A percentile compares a stretch with the other conserved stretches of the same genome.
Evolutionary conservation across 2,329 filamentous ascomycete genomes (phyloP).

Genomic region (Alternaria hordeiaustralica): DNA sequence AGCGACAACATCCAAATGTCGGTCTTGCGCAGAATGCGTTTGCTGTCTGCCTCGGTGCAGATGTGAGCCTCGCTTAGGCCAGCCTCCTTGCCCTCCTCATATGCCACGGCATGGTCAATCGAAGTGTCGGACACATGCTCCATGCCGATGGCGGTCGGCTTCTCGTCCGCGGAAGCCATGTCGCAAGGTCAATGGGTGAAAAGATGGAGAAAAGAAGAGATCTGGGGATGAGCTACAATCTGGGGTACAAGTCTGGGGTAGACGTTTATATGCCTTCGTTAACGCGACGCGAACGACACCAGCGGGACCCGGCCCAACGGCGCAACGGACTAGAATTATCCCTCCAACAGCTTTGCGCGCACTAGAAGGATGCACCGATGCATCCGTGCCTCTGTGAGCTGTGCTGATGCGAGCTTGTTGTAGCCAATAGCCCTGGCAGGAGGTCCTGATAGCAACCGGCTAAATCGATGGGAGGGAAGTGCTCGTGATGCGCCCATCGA

Average conservation of each 20-base stretch:
- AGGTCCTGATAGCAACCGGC: constrained; percentile 2
- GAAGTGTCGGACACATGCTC: constrained; percentile 22
- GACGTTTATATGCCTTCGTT: constrained; percentile 2
- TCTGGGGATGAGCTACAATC: constrained; percentile 3
- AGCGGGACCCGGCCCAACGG: constrained; percentile 1
- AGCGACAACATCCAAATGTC: constrained; percentile 31
- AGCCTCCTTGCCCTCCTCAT: constrained; percentile 25
- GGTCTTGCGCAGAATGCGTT: constrained; percentile 30
- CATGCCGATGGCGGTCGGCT: constrained; percentile 12
- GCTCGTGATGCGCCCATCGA: neutral
- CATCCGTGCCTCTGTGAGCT: neutral
- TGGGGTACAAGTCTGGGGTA: constrained; percentile 15
- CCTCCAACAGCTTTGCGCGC: constrained; percentile 3
- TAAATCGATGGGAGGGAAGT: constrained; percentile 3
- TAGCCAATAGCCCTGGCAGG: neutral
- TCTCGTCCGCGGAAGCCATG: constrained; percentile 26
- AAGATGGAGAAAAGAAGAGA: neutral
- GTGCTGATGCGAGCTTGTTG: neutral
- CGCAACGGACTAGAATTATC: constrained; percentile 4
- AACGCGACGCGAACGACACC: neutral
- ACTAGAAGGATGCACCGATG: neutral
- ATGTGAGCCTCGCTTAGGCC: constrained; percentile 24
- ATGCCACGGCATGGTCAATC: constrained; percentile 18
- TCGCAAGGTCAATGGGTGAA: neutral
- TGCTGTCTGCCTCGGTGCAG: constrained; percentile 29